Evolutionary conservation across 352 stramenopile species (phyloP), one percentile per base, ranked within the genome.

Genomic region (Phytophthora ohioensis): DNA sequence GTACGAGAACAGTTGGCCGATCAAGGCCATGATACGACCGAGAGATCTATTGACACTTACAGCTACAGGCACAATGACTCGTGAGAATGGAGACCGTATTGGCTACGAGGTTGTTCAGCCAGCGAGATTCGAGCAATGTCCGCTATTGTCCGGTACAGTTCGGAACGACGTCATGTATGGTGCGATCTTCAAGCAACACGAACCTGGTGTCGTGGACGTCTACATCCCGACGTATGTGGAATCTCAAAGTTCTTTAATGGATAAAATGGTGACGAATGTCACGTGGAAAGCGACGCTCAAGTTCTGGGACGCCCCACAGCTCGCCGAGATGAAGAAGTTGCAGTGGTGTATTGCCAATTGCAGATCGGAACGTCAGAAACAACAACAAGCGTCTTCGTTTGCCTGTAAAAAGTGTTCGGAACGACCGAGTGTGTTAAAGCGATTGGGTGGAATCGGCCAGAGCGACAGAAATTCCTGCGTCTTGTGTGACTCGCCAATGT

Each of bases 21-120:
- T 76, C 41, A 73, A 73, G 12, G 31, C 67, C 9, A 36, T 86
- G 43, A 45, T 84, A 10, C 65, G 65, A 5, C 63, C 77, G 5
- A 65, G 75, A 45, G 78, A 83, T 36, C 69, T 82, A 41, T 63
- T 79, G 48, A 78, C 58, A 27, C 45, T 82, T 2, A 57, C 57
- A 31, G 76, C 76, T 7, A 79, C 71, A 6, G 73, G 78, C 2
- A 76, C 72, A 9, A 65, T 83, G 45, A 70, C 55, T 0, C 66
- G 70, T 2, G 46, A 39, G 4, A 75, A 73, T 27, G 75, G 78
- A n/a, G 76, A 84, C n/a, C 60, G 56, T 11, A 68, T 86, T 34
- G 79, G 79, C 63, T 86, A 78, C 59, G 76, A 86, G 34, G 64
- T 86, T 45, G 71, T 81, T 5, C 78, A 88, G 57, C 81, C 85